These are phyloP conservation scores for Nepenthes mirabilis DNA, from an alignment of 148 eudicot species.

Conservation along the genomic window DNA sequence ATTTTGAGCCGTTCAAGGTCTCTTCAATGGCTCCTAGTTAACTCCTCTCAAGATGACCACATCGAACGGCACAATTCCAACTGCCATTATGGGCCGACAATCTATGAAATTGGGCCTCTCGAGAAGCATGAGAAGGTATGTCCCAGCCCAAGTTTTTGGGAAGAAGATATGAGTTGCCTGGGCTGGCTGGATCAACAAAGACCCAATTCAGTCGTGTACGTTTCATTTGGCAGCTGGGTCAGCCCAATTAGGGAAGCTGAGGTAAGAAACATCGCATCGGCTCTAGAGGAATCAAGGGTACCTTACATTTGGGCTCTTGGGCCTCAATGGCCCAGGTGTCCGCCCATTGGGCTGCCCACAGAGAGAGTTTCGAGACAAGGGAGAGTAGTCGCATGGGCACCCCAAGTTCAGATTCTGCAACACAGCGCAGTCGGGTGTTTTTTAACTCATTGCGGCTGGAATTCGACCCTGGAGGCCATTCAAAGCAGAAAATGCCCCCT, in stretches of 20 bases:
- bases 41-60: conserved; percentile 33
- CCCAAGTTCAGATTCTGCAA: conserved; percentile 52
- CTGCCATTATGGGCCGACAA: conserved; percentile 2
- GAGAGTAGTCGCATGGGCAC: conserved; percentile 64
- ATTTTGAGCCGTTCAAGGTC: conserved; percentile 22
- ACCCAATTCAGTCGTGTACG: conserved; percentile 47
- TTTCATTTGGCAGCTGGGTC: conserved; percentile 90
- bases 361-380: conserved; percentile 28
- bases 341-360: conserved; percentile 32
- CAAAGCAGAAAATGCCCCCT: conserved; percentile 35
- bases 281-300: conserved; percentile 36
- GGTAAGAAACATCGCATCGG: conserved; percentile 34
- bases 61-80: no score
- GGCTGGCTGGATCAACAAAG: conserved; percentile 50
- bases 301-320: conserved; percentile 81
- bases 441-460: conserved; percentile 85
- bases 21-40: conserved; percentile 23
- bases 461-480: conserved; percentile 67
- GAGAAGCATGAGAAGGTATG: conserved; percentile 1
- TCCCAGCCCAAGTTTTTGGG: conserved; percentile 25
- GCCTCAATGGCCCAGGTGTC: conserved; percentile 44
- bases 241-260: conserved; percentile 57
- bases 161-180: conserved; percentile 48
- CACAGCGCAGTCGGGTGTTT: conserved; percentile 53
- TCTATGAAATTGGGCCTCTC: conserved; percentile 31